Base-by-base conservation (phyloP, 2,329 filamentous ascomycete genomes). In the Calycina marina region DNA sequence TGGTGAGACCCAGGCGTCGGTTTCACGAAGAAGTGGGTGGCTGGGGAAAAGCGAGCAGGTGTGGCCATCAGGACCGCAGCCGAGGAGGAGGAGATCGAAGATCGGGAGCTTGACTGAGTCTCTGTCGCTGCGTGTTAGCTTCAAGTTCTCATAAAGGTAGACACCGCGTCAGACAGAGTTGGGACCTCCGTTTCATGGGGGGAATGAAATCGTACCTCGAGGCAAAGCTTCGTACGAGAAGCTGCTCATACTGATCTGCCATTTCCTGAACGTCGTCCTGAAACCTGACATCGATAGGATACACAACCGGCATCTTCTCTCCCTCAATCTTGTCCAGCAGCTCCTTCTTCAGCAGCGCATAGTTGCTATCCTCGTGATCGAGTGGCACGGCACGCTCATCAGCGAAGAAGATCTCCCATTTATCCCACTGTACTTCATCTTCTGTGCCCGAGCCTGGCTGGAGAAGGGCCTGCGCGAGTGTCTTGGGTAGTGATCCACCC, bases 351-450 rank as follows among this genome's bases (percentile, higher is more conserved):
- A 96, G 62, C 27, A 94, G 72, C 39, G 65, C 73, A 61, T 94
- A 93, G 63, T 96, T 98, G 63, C 85, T 93, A 62, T 98, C 88
- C 44, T 73, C 69, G 60, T 96, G 79, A 56, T 90, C 77, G 46
- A 94, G 76, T 14, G 90, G 81, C 32, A 96, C 90, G 47, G 83
- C 83, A 51, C 90, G 82, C 67, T 98, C 90, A 55, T 98, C 90
- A 52, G 88, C 88, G 58, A 94, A 96, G 68, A 96, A 98, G 52
- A 98, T 83, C 51, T 96, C 82, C 90, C 90, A 98, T 57, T 82
- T 84, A 54, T 68, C 64, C 59, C 92, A 93, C 48, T 79, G 65
- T 45, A 86, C 59, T 4, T 62, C 67, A 52, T 85, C 81, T 35
- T 76, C 46, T 5, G 47, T 36, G 25, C 59, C 52, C 6, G 58